phyloP scores from a whole-genome alignment of 306 rosid genomes.

The Lathyrus aphaca region DNA sequence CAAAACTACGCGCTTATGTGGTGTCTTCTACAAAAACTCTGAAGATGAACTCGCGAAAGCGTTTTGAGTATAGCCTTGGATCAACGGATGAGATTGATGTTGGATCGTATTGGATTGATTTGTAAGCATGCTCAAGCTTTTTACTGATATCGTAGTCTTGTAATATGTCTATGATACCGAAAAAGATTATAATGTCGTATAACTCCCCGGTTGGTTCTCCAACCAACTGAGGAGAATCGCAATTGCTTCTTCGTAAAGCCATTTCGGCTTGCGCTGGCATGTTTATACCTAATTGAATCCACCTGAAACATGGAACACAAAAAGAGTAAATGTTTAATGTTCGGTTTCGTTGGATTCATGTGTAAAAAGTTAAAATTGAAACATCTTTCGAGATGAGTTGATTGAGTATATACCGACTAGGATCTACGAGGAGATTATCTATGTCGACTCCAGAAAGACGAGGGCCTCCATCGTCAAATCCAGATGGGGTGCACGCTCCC shows the following conservation, averaged over 20 bases:
- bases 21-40: slow-evolving; percentile 85
- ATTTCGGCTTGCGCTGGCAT: slow-evolving; percentile 87
- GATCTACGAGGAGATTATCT: slow-evolving; percentile 54
- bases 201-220: slow-evolving; percentile 87
- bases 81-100: slow-evolving; percentile 93
- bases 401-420: slow-evolving; percentile 54
- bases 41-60: slow-evolving; percentile 95
- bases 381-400: slow-evolving; percentile 25
- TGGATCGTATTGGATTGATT: slow-evolving; percentile 83
- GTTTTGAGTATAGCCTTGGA: slow-evolving; percentile 90
- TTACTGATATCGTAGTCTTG: slow-evolving; percentile 96
- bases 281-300: slow-evolving; percentile 70
- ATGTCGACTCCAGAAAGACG: slow-evolving; percentile 51
- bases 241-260: slow-evolving; percentile 51
- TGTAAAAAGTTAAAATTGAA: neutral
- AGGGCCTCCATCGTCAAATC: slow-evolving; percentile 42
- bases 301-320: slow-evolving; percentile 47
- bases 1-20: slow-evolving; percentile 45
- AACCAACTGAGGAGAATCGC: slow-evolving; percentile 70
- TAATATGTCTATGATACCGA: slow-evolving; percentile 90
- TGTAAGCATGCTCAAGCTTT: slow-evolving; percentile 96
- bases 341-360: neutral
- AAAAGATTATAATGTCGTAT: slow-evolving; percentile 71
- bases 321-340: slow-evolving; percentile 11
- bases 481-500: slow-evolving; percentile 27